Conservation (phyloP, 2,329 filamentous ascomycete species). For the Grosmannia huntii region DNA sequence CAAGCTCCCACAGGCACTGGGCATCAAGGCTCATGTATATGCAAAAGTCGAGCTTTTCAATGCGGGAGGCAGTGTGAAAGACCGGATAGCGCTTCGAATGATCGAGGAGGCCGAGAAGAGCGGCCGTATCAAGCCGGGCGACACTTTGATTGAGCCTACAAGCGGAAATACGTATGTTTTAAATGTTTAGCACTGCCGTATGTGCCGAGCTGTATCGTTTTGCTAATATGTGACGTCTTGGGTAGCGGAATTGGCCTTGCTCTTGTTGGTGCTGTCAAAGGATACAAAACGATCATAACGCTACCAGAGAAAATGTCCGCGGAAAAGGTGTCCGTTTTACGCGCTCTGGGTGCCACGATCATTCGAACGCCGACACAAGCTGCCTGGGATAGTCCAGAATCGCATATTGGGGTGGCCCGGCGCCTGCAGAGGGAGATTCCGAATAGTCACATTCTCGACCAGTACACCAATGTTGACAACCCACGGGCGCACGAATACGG, state of each 20-base stretch:
- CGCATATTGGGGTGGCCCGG: constrained; percentile 88
- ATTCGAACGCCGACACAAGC: constrained; percentile 95
- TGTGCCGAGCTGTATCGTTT: not conserved
- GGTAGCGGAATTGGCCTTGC: constrained; percentile 75
- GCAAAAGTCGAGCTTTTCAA: constrained; percentile 91
- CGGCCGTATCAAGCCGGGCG: constrained; percentile 90
- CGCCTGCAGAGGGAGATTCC: constrained; percentile 90
- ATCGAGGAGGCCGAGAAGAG: constrained; percentile 86
- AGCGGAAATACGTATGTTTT: constrained; percentile 72
- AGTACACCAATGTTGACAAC: constrained; percentile 88
- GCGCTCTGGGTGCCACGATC: constrained; percentile 89
- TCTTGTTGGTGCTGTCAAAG: constrained; percentile 88
- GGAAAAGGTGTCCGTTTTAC: constrained; percentile 91
- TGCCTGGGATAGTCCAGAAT: constrained; percentile 87
- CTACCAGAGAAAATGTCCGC: constrained; percentile 98
- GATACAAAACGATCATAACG: constrained; percentile 97
- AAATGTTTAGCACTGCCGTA: constrained; percentile 16
- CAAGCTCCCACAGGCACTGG: constrained; percentile 80
- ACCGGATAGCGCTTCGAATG: constrained; percentile 93
- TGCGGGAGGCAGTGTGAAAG: constrained; percentile 86
- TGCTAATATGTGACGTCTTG: not conserved
- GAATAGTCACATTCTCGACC: constrained; percentile 92
- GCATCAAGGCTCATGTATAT: constrained; percentile 79
- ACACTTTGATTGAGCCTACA: constrained; percentile 95
- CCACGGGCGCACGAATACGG: constrained; percentile 86